Conservation (phyloP, 202 grass and related monocot species). For the Saccharum hybrid region DNA sequence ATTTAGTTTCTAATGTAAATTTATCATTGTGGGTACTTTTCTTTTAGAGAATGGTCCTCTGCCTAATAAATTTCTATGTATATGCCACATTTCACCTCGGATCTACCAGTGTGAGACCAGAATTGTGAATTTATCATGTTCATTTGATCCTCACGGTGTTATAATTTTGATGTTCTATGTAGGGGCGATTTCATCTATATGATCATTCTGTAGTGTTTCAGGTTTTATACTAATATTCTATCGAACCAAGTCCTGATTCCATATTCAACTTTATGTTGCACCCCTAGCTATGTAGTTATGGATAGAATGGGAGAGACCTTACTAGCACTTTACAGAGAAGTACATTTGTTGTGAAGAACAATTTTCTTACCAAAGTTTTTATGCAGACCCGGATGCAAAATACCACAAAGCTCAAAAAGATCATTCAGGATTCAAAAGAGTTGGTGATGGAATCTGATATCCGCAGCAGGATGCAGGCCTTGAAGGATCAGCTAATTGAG, state of each 20-base stretch:
- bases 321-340: not conserved
- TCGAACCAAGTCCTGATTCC: not conserved
- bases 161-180: constrained; percentile 21
- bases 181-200: not conserved
- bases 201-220: constrained; percentile 15
- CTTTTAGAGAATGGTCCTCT: constrained; percentile 6
- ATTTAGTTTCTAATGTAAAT: constrained; percentile 4
- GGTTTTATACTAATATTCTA: not conserved
- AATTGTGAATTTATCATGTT: not conserved
- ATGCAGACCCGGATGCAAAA: constrained; percentile 81
- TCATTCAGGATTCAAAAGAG: constrained; percentile 92
- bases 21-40: not conserved
- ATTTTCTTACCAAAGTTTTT: constrained; percentile 20
- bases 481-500: constrained; percentile 78
- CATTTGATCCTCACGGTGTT: not conserved
- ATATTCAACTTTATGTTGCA: constrained; percentile 25
- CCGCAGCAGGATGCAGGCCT: constrained; percentile 79
- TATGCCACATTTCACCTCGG: not conserved
- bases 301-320: not conserved
- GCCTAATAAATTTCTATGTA: not conserved
- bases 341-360: not conserved
- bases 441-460: constrained; percentile 91
- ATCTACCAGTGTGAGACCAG: not conserved
- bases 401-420: constrained; percentile 94
- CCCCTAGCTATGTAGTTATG: not conserved